Percentiles rank a stretch among this genome's conserved stretches.
These are phyloP conservation scores for Auriculariales sp. DNA, from an alignment of 768 basidiomycete genomes.

Conservation along the genomic window DNA sequence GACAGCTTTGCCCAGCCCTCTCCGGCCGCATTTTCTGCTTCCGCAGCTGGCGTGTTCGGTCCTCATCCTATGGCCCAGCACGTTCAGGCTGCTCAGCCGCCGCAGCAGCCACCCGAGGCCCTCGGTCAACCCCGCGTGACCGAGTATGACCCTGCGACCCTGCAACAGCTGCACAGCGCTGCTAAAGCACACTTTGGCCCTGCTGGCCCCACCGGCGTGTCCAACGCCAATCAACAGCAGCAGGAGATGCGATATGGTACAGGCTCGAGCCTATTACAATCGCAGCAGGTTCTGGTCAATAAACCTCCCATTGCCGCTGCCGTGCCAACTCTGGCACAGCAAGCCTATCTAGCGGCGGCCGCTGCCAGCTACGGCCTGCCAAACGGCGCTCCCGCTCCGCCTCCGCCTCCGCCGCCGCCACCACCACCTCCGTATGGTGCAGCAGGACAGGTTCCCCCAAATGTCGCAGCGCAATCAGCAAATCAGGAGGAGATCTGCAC, in stretches of 20 bases:
- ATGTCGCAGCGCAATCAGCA: constrained; percentile 22
- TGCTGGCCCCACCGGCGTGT: too few species aligned
- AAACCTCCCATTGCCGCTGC: constrained; percentile 1
- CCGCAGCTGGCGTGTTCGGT: constrained; percentile 7
- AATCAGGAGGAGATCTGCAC: constrained; percentile 87
- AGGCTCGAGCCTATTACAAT: constrained; percentile 5
- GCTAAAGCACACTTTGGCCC: neutral
- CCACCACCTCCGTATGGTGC: constrained; percentile 30
- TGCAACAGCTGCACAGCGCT: neutral
- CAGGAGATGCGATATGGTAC: constrained; percentile 1
- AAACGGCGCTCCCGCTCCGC: neutral
- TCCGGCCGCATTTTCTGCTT: too few species aligned
- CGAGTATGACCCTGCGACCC: neutral
- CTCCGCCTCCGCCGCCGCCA: constrained; percentile 12
- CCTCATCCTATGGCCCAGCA: neutral
- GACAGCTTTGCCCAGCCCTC: constrained; percentile 2
- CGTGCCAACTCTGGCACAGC: constrained; percentile 16
- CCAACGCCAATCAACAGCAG: too few species aligned
- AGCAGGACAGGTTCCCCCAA: constrained; percentile 46
- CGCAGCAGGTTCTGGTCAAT: constrained; percentile 6
- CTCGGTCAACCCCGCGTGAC: neutral
- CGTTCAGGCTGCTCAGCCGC: neutral
- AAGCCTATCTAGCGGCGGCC: constrained; percentile 12
- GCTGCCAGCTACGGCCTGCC: constrained; percentile 4
- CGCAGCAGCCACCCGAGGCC: neutral